Conservation (phyloP, 2,329 filamentous ascomycete species). For the Ceratocystiopsis sp. region DNA sequence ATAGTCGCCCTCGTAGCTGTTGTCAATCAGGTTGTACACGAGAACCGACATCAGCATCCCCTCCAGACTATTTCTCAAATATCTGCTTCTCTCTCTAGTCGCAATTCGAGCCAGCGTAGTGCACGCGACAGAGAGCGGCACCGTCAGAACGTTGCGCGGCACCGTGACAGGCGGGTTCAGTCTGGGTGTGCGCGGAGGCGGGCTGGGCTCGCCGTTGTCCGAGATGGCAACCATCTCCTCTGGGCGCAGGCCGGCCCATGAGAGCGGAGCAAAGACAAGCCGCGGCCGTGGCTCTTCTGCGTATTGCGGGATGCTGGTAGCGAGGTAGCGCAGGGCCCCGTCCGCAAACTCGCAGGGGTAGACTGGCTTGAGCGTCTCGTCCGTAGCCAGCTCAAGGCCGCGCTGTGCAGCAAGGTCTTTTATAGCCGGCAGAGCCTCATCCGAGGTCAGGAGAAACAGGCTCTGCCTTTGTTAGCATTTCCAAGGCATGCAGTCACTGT, state of each 20-base stretch:
- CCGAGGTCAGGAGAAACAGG: neutral
- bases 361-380: neutral
- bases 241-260: neutral
- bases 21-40: neutral
- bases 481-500: too few species aligned
- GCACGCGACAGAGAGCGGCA: neutral
- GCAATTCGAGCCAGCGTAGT: neutral
- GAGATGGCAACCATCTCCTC: neutral
- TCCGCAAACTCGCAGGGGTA: neutral
- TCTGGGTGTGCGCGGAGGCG: neutral
- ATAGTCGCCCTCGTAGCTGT: neutral
- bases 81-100: neutral
- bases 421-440: neutral
- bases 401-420: neutral
- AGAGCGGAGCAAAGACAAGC: neutral
- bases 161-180: neutral
- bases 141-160: neutral
- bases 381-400: neutral
- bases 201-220: neutral
- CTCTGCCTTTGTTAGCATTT: neutral
- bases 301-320: neutral
- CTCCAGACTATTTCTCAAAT: fast-evolving
- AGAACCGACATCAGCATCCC: neutral
- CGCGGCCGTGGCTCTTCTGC: too few species aligned
- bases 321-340: neutral